A percentile compares a stretch with the other conserved stretches of the same genome.
Conservation (phyloP, 148 eudicot species). For the Vaccinium darrowii region DNA sequence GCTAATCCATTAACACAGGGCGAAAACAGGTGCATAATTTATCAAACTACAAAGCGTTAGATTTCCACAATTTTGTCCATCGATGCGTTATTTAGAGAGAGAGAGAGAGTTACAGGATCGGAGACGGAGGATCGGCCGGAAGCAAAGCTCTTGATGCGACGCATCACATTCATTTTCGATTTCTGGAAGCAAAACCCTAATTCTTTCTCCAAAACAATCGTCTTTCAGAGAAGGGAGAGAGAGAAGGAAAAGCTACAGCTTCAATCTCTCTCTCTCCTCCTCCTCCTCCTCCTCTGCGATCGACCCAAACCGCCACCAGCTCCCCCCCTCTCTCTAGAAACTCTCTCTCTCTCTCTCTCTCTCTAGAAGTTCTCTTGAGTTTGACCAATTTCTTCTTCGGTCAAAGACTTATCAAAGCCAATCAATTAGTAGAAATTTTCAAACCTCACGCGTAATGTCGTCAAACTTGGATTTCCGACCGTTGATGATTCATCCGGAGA, state of each 20-base stretch:
- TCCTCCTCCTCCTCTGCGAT: neutral
- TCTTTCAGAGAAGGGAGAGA: conserved; percentile 15
- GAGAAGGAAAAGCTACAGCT: conserved; percentile 16
- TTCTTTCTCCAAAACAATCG: neutral
- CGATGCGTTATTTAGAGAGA: neutral
- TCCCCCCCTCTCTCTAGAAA: neutral
- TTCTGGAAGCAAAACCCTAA: conserved; percentile 19
- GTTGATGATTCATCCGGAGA: neutral
- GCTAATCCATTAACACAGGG: neutral
- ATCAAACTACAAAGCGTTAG: neutral
- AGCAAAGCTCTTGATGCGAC: conserved; percentile 84
- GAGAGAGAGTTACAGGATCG: conserved; percentile 59
- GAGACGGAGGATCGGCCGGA: conserved; percentile 81
- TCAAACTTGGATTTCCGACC: conserved; percentile 3
- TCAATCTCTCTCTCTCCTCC: conserved; percentile 28
- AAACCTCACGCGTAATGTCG: neutral
- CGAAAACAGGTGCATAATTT: neutral
- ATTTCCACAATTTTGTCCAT: neutral
- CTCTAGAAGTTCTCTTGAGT: too few species aligned
- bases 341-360: too few species aligned
- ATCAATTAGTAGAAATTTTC: neutral
- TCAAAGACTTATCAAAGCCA: conserved; percentile 15
- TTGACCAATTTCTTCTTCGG: neutral
- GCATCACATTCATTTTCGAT: conserved; percentile 68
- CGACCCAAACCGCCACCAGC: neutral